Conservation (phyloP, 345 rosid species). For the Salix viminalis region DNA sequence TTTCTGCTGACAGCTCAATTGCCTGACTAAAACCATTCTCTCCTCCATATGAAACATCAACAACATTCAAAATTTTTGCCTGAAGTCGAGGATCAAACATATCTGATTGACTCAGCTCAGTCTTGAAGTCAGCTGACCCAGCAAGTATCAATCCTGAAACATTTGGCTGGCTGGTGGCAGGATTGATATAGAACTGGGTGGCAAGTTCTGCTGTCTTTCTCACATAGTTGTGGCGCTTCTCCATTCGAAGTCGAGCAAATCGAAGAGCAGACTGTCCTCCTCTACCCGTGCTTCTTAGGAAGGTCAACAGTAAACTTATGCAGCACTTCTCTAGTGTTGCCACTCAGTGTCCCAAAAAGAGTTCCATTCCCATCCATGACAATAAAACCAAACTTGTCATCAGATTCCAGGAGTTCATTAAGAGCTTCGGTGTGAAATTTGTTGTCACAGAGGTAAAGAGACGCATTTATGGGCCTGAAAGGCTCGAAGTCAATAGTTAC, state of each 20-base stretch:
- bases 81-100: conserved; percentile 95
- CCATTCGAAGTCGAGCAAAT: conserved; percentile 93
- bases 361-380: conserved; percentile 96
- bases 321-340: conserved; percentile 84
- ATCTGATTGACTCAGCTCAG: conserved; percentile 90
- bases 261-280: conserved; percentile 98
- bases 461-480: conserved; percentile 87
- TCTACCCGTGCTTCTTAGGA: conserved; percentile 93
- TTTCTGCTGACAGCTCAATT: conserved; percentile 82
- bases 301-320: conserved; percentile 87
- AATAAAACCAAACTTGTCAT: conserved; percentile 88
- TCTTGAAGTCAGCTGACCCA: conserved; percentile 94
- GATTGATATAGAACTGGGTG: conserved; percentile 80
- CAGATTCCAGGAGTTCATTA: conserved; percentile 81
- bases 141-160: conserved; percentile 88
- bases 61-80: conserved; percentile 83
- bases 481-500: conserved; percentile 92
- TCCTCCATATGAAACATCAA: conserved; percentile 92
- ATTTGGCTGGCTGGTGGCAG: conserved; percentile 91
- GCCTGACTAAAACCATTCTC: conserved; percentile 94
- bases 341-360: conserved; percentile 83
- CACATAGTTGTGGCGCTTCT: conserved; percentile 87
- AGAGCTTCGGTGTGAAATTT: conserved; percentile 86
- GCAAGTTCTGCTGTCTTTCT: conserved; percentile 97
- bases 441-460: conserved; percentile 81